These are phyloP conservation scores for Dioscorea dumetorum DNA, from an alignment of 106 monocot genomes.

Conservation along the genomic window DNA sequence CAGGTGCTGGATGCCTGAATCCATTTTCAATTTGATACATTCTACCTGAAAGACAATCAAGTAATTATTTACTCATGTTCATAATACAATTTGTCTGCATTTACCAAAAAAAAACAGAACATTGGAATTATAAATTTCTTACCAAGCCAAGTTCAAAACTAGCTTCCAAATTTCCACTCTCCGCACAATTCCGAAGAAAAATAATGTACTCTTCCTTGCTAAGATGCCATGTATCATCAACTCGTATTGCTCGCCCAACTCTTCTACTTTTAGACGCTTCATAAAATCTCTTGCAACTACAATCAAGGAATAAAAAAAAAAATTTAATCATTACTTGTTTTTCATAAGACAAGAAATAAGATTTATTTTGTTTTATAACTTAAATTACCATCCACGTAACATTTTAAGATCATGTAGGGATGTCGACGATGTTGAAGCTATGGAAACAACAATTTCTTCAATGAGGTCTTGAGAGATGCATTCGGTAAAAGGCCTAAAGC, in stretches of 20 bases:
- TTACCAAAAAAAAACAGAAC: neutral
- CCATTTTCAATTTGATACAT: neutral
- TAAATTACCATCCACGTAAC: neutral
- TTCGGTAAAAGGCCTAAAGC: too few relatives aligned
- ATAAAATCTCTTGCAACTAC: neutral
- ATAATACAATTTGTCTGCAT: neutral
- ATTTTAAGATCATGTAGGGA: neutral
- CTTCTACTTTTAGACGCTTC: neutral
- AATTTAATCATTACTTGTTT: neutral
- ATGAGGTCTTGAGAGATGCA: neutral
- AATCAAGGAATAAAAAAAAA: neutral
- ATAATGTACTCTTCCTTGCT: neutral
- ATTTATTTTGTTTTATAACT: too few relatives aligned
- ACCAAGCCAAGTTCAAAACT: neutral
- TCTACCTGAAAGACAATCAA: neutral
- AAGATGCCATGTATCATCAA: neutral
- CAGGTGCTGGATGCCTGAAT: neutral
- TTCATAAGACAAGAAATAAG: neutral
- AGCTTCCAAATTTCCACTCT: neutral
- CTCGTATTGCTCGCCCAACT: neutral
- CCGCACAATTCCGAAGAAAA: neutral
- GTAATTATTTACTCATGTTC: neutral
- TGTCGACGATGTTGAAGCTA: neutral
- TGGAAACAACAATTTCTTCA: neutral
- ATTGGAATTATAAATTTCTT: neutral